Base-by-base conservation (phyloP, 257 asterid species). In the Datura wrightii region DNA sequence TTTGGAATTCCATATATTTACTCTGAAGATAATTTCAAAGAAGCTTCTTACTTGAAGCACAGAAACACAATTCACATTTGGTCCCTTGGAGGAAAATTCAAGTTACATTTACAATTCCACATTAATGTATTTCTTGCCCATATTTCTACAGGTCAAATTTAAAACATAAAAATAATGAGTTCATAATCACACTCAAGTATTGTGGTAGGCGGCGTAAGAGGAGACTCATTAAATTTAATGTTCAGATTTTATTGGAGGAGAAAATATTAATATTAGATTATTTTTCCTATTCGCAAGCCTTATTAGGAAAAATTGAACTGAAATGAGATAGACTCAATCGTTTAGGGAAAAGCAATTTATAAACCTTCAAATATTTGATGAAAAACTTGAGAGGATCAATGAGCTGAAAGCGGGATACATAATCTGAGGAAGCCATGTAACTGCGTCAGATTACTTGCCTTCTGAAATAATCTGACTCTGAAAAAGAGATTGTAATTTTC, bases 11-110 rank as follows among this genome's bases (percentile, higher is more conserved):
- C 31, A 56, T 56, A 56, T n/a, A 24, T 24, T 24, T 24, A 24
- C 31, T 24, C 37, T 60, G 67, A 60, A 60, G 13, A 60, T 56
- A 10, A 71, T 72, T 72, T 46, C 80, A 19, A 46, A 72, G 80
- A 72, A 72, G 56, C 42, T 74, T 46, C 59, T 74, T 46, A 8
- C 59, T 46, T 46, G 59, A 19, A 46, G 39, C 11, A 3, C n/a
- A 5, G 0, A 48, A 74, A 46, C 59, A 74, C 80, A 74, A 74
- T 42, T 46, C 41, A 19, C 2, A 72, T 10, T 72, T 72, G 58
- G 58, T 72, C 39, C 79, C 39, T 18, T 9, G 7, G 56, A 44
- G 39, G 79, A 71, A 48, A 44, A 42, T 71, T 44, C 39, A 44
- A 44, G 39, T 18, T 48, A 19, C 5, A 5, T 10, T 46, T 19